Evolutionary conservation across 1,284 basidiomycete species (phyloP).

Genomic region (Ustilago curta): DNA sequence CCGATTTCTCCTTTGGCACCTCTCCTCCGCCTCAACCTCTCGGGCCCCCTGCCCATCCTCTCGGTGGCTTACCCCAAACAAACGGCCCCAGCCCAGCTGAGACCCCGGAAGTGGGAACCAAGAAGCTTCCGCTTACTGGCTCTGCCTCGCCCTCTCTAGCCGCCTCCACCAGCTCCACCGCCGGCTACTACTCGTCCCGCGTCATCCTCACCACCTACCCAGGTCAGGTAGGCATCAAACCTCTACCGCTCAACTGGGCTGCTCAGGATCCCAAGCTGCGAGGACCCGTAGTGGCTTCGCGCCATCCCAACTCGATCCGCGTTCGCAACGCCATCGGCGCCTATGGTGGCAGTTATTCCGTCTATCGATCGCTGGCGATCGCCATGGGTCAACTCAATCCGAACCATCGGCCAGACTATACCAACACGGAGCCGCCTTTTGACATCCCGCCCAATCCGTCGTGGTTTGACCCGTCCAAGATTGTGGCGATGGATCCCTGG

Average conservation of each 20-base stretch:
- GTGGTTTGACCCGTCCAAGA: constrained; percentile 85
- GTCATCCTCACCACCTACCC: constrained; percentile 65
- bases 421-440: constrained; percentile 88
- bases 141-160: constrained; percentile 28
- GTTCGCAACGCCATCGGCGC: constrained; percentile 93
- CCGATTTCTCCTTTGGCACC: constrained; percentile 41
- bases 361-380: constrained; percentile 86
- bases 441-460: constrained; percentile 81
- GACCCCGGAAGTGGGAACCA: constrained; percentile 54
- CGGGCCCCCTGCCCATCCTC: constrained; percentile 46
- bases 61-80: constrained; percentile 40
- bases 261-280: constrained; percentile 77
- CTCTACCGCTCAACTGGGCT: constrained; percentile 85
- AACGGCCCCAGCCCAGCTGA: constrained; percentile 53
- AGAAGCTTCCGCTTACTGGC: constrained; percentile 20
- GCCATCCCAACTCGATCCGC: constrained; percentile 85
- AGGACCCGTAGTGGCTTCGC: constrained; percentile 89
- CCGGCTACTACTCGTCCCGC: constrained; percentile 49
- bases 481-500: constrained; percentile 94
- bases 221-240: constrained; percentile 74
- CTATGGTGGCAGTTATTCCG: constrained; percentile 91
- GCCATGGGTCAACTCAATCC: constrained; percentile 85
- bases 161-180: constrained; percentile 30
- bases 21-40: constrained; percentile 57
- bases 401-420: constrained; percentile 74